Base-by-base conservation (phyloP, 148 eudicot genomes). In the Polygonum maritimum region DNA sequence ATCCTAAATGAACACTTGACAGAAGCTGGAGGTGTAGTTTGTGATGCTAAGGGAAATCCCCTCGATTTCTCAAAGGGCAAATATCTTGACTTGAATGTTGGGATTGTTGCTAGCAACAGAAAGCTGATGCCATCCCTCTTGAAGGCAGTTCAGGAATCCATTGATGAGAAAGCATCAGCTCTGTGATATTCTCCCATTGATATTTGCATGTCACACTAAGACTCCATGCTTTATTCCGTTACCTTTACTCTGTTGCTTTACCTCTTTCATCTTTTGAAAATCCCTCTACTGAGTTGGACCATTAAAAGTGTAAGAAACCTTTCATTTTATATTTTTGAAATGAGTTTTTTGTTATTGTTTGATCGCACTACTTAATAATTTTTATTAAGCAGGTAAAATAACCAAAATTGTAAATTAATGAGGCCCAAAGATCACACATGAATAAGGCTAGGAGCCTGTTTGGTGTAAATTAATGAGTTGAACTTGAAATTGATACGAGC, bases 11-110 rank as follows among this genome's bases (percentile, higher is more conserved):
- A 35, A 69, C 72, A 69, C 52, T 69, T 82, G 83, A 81, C 87
- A 95, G 98, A 95, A 86, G 98, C 98, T 60, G 98, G 98, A 67
- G 98, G 97, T 69, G 84, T 92, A 7, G 98, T 83, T 1, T 40
- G 83, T 14, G 98, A 95, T 88, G 98, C 97, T 54, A 91, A 83
- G 49, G 98, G 98, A 76, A 92, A 89, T 49, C 96, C 98, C 12
- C 85, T 95, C 77, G 96, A 92, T 85, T 95, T 95, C 82, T 95
- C 98, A 0, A 86, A 88, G 80, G 98, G 98, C 21, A 87, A 89
- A 82, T 87, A 81, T 80, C 94, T 95, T 55, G 98, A 95, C 86
- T 75, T 95, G 69, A 85, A 92, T 84, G 84, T 88, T 1, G 98
- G 98, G 31, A 95, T 95, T 35, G 81, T 95, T 48, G 98, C 95